Evolutionary conservation across 2,329 filamentous ascomycete species (phyloP).

Genomic region (Hymenoscyphus albidus): DNA sequence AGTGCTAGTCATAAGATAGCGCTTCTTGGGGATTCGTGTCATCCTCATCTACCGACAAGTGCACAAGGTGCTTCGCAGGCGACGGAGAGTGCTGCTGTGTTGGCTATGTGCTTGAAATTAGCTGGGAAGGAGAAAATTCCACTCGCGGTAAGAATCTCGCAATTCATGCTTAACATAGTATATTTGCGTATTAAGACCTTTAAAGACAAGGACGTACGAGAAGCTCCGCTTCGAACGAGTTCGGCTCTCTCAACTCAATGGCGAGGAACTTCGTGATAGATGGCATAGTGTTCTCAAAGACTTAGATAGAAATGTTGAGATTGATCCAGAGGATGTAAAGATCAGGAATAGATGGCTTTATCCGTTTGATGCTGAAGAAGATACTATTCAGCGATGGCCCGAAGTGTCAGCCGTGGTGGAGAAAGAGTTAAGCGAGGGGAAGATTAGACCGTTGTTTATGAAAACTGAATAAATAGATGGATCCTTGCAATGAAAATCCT

Average conservation of each 20-base stretch:
- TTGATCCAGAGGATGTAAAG: constrained; percentile 44
- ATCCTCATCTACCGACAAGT: constrained; percentile 51
- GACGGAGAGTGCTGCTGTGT: constrained; percentile 47
- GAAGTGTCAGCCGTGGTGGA: constrained; percentile 39
- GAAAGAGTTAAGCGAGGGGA: constrained; percentile 36
- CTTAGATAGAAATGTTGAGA: constrained; percentile 40
- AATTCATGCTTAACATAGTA: not conserved
- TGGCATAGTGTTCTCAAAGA: constrained; percentile 44
- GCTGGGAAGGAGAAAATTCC: constrained; percentile 40
- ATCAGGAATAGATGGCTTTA: constrained; percentile 46
- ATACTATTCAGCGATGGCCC: constrained; percentile 41
- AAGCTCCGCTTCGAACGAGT: constrained; percentile 42
- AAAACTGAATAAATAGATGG: not conserved
- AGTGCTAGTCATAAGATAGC: constrained; percentile 47
- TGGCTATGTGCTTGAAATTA: constrained; percentile 44
- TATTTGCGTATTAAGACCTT: constrained; percentile 1
- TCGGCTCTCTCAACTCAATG: constrained; percentile 42
- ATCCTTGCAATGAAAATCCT: no score
- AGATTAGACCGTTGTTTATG: constrained; percentile 39
- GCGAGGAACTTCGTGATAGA: constrained; percentile 42
- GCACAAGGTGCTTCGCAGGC: constrained; percentile 52
- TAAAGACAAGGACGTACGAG: constrained; percentile 41
- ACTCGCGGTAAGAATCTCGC: constrained; percentile 35
- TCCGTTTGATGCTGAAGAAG: constrained; percentile 43
- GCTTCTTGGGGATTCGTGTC: constrained; percentile 51